These are phyloP conservation scores for Scutellaria barbata DNA, from an alignment of 257 asterid species.

Conservation along the genomic window DNA sequence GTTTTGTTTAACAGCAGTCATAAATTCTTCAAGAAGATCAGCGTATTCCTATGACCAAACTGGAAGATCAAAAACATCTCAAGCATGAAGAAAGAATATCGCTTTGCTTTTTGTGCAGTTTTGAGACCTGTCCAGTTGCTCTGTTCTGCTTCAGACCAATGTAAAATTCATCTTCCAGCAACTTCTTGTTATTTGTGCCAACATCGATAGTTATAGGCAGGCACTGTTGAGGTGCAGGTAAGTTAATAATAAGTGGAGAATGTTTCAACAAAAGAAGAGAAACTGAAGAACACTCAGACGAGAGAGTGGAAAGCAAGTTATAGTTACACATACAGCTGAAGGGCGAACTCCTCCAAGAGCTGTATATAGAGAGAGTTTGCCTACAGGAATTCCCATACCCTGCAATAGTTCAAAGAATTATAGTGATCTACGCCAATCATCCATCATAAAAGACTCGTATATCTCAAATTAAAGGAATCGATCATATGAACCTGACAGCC, in stretches of 20 bases:
- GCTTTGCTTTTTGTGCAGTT: conserved; percentile 17
- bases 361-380: conserved; percentile 89
- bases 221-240: conserved; percentile 53
- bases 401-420: conserved; percentile 39
- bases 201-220: conserved; percentile 90
- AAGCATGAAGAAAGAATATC: conserved; percentile 21
- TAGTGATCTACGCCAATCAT: conserved; percentile 17
- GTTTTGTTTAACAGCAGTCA: conserved; percentile 84
- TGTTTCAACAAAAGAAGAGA: not conserved
- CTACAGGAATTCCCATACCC: conserved; percentile 99
- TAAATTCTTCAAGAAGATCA: conserved; percentile 85
- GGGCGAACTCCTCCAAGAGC: conserved; percentile 99
- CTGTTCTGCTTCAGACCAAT: conserved; percentile 83
- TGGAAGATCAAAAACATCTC: conserved; percentile 25
- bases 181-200: conserved; percentile 80
- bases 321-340: conserved; percentile 70
- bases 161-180: conserved; percentile 84
- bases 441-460: not conserved
- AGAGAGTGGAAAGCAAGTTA: conserved; percentile 18
- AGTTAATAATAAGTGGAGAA: conserved; percentile 6
- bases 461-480: conserved; percentile 8
- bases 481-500: conserved; percentile 80
- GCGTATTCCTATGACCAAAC: conserved; percentile 65
- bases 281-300: not conserved
- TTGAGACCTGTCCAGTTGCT: conserved; percentile 77